Percentiles rank a stretch among this genome's conserved stretches.
Evolutionary conservation across 495 filamentous ascomycete genomes (phyloP).

Genomic region (Penicillium turbatum): DNA sequence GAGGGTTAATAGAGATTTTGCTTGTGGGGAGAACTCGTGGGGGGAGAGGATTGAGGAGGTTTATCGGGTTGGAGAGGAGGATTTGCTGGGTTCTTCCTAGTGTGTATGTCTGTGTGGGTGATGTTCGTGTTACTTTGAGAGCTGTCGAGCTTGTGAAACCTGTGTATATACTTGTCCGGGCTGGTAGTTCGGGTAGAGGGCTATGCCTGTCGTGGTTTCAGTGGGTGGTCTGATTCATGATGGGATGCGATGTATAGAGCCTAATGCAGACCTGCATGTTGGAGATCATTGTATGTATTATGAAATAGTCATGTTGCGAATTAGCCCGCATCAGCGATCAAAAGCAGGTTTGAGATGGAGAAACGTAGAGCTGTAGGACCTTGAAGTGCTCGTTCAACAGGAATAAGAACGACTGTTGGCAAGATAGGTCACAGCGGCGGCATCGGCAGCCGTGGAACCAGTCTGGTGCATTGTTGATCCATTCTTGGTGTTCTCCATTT

Average conservation of each 20-base stretch:
- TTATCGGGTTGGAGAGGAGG: conserved; percentile 35
- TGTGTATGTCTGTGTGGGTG: not conserved
- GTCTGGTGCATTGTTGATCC: conserved; percentile 38
- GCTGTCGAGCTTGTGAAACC: not conserved
- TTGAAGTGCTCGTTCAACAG: not conserved
- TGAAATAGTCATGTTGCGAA: not conserved
- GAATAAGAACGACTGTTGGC: not conserved
- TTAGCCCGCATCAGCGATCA: not conserved
- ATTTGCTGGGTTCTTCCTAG: conserved; percentile 18
- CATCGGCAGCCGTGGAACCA: no score
- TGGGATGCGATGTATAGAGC: not conserved
- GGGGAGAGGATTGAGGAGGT: conserved; percentile 43
- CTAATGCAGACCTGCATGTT: not conserved
- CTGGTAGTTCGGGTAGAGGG: not conserved
- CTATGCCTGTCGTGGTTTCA: not conserved
- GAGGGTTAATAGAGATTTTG: conserved; percentile 41
- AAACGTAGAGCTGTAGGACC: not conserved
- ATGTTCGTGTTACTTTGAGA: not conserved
- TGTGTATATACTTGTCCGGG: not conserved
- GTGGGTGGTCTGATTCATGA: not conserved
- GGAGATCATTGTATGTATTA: not conserved
- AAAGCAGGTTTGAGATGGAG: not conserved
- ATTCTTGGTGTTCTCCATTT: conserved; percentile 49
- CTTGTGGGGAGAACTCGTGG: conserved; percentile 22
- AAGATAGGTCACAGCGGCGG: not conserved